These are phyloP conservation scores for Collybiopsis luxurians DNA, from an alignment of 768 basidiomycete species.

Conservation along the genomic window DNA sequence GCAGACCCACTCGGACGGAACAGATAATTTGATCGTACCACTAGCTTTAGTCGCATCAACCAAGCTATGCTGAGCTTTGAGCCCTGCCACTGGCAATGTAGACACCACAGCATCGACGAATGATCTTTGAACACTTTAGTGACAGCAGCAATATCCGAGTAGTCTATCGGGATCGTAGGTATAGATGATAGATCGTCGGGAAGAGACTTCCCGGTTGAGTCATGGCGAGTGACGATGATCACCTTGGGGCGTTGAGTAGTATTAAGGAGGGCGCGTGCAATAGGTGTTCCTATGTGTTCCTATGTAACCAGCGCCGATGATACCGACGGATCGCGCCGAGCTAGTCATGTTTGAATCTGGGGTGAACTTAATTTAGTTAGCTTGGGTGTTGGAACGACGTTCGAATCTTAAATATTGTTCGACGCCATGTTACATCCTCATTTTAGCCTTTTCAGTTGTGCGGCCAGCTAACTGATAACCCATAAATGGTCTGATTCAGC, in stretches of 20 bases:
- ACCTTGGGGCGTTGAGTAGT: neutral
- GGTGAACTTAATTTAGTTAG: too few relatives aligned
- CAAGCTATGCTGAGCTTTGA: slow-evolving; percentile 22
- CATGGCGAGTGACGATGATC: neutral
- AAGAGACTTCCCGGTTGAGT: neutral
- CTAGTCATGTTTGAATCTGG: too few relatives aligned
- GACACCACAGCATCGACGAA: slow-evolving; percentile 33
- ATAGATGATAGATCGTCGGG: neutral
- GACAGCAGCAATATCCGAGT: slow-evolving; percentile 22
- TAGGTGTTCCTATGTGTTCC: neutral
- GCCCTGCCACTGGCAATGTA: slow-evolving; percentile 21
- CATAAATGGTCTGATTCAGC: too few relatives aligned
- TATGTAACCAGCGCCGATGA: neutral
- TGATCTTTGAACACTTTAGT: slow-evolving; percentile 25
- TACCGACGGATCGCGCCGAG: neutral
- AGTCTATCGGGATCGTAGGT: slow-evolving; percentile 15
- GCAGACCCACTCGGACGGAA: slow-evolving; percentile 36
- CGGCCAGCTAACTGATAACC: too few relatives aligned
- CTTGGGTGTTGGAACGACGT: too few relatives aligned
- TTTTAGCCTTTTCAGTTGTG: too few relatives aligned
- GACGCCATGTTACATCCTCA: too few relatives aligned
- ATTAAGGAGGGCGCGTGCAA: neutral
- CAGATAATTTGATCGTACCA: slow-evolving; percentile 32
- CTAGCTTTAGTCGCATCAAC: slow-evolving; percentile 34
- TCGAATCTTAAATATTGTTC: too few relatives aligned